Conservation (phyloP, 2,329 filamentous ascomycete genomes). For the Cephalotrichum gorgonifer region DNA sequence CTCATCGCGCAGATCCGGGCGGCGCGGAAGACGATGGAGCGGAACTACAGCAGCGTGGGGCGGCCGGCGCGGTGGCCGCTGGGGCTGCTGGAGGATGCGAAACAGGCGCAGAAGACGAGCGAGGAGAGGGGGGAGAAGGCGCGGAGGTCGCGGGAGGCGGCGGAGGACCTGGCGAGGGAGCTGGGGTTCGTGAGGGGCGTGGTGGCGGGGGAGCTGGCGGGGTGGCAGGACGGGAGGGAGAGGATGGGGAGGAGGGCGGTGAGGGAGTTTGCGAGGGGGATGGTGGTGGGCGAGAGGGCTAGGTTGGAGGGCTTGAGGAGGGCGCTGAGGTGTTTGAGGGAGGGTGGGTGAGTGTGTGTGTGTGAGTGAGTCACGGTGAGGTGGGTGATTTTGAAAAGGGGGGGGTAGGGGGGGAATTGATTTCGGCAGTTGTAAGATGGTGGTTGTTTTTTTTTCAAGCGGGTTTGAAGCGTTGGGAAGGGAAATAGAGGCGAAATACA, state of each 20-base stretch:
- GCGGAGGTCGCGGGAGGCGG: slow-evolving; percentile 57
- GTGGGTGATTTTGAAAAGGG: not conserved
- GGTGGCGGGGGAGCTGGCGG: slow-evolving; percentile 81
- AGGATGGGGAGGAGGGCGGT: slow-evolving; percentile 66
- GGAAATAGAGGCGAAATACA: too few species aligned
- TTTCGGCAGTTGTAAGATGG: not conserved
- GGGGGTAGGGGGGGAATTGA: not conserved
- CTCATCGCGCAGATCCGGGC: slow-evolving; percentile 69
- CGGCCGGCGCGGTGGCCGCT: slow-evolving; percentile 73
- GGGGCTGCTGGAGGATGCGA: slow-evolving; percentile 74
- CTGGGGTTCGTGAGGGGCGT: slow-evolving; percentile 87
- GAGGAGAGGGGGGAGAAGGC: slow-evolving; percentile 79
- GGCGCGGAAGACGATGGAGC: slow-evolving; percentile 66
- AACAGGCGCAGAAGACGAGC: slow-evolving; percentile 67
- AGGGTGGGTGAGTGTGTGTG: slow-evolving; percentile 6
- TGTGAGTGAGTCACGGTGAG: not conserved
- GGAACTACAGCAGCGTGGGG: slow-evolving; percentile 63
- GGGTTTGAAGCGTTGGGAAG: too few species aligned
- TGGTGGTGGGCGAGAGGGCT: slow-evolving; percentile 71
- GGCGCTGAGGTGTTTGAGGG: slow-evolving; percentile 56
- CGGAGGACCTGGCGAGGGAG: slow-evolving; percentile 67
- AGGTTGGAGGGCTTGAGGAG: slow-evolving; percentile 71
- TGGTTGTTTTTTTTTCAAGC: not conserved
- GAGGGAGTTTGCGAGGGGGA: slow-evolving; percentile 62
- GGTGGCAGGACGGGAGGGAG: slow-evolving; percentile 86